A percentile compares a stretch with the other conserved stretches of the same genome.
These are phyloP conservation scores for Aspergillus coremiiformis DNA, from an alignment of 495 filamentous ascomycete genomes.

Conservation along the genomic window DNA sequence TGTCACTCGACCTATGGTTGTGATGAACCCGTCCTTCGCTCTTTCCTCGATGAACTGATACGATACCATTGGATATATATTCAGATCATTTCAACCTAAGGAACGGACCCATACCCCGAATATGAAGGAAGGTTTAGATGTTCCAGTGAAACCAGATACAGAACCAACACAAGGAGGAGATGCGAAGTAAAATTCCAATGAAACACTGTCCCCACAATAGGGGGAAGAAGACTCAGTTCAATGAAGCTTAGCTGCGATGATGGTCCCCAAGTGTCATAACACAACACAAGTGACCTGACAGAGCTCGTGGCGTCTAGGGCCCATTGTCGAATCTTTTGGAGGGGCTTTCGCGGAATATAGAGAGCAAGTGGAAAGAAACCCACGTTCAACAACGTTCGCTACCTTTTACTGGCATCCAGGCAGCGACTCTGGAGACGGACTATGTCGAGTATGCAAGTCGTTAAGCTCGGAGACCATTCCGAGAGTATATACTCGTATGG, in stretches of 20 bases:
- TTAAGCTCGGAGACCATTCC: no score
- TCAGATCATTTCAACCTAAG: background rate
- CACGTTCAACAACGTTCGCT: no score
- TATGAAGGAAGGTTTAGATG: background rate
- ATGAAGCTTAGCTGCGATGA: background rate
- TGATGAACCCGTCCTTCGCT: background rate
- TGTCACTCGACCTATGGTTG: background rate
- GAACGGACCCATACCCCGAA: background rate
- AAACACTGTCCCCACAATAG: background rate
- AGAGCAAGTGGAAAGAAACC: no score
- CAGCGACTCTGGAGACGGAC: no score
- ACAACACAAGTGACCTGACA: no score
- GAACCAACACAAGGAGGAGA: background rate
- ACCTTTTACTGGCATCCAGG: no score
- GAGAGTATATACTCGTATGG: no score
- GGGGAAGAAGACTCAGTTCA: background rate
- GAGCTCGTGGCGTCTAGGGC: no score
- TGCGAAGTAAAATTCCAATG: background rate
- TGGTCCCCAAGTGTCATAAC: no score
- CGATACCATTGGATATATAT: background rate
- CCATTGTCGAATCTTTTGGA: no score
- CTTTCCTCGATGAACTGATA: background rate
- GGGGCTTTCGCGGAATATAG: no score
- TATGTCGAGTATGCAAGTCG: no score
- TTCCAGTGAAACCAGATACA: background rate